Base-by-base conservation (phyloP, 2,329 filamentous ascomycete genomes). In the Botryotinia globosa region DNA sequence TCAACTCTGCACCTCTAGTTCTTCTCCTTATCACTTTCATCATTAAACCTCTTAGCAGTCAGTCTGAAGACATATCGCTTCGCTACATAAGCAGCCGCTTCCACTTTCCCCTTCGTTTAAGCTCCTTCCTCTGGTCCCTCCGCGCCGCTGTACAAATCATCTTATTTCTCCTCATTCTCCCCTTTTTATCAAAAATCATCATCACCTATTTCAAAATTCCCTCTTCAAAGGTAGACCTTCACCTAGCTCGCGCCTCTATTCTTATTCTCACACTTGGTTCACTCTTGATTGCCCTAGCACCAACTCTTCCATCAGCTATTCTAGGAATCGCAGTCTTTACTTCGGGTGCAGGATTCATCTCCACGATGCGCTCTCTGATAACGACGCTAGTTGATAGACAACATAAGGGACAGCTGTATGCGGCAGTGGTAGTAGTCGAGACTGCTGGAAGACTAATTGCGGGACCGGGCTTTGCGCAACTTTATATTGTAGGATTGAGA, bases 11-110 rank as follows among this genome's bases (percentile, higher is more conserved):
- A 0, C 76, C 78, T 14, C 75, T 80, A 4, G 48, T 79, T 3
- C 56, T 83, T 18, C 74, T 82, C 18, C 45, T 83, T 20, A 9
- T 77, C 8, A 74, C 75, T 9, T 79, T 79, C 69, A 44, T 77
- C 25, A 61, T 74, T n/a, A 61, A 69, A 4, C 69, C 75, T 16
- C 75, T 79, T 45, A 45, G 12, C n/a, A 5, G 39, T 0, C 70
- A 76, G 37, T 69, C 74, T 7, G 62, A 74, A 7, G 72, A 73
- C 18, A 59, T 80, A 42, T 75, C 72, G 22, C 64, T 77, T 32
- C 76, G 77, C 42, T 80, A 80, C 63, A 74, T 80, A 37, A 77
- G 75, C 4, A 77, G 76, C 25, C 75, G 78, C 20, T 80, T 77
- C 68, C 45, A 62, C 29, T 78, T 76, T 73, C 72, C 75, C 29